Conservation (phyloP, 2,329 filamentous ascomycete species). For the Scytalidium sp. region DNA sequence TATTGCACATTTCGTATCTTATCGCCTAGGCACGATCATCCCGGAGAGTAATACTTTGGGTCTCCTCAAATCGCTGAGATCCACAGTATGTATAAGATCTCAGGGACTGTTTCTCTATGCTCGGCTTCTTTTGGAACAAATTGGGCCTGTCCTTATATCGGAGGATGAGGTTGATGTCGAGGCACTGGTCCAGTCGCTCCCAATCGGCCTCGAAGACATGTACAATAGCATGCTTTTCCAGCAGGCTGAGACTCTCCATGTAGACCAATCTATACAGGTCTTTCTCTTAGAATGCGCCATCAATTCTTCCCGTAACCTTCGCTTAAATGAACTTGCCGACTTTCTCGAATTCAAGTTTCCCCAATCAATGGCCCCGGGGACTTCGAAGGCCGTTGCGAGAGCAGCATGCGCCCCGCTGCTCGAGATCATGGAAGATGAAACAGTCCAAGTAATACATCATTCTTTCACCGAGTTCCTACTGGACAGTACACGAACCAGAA, state of each 20-base stretch:
- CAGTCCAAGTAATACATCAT: slow-evolving; percentile 42
- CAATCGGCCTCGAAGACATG: neutral
- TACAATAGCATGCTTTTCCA: slow-evolving; percentile 4
- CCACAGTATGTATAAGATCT: slow-evolving; percentile 1
- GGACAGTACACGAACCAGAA: slow-evolving; percentile 12
- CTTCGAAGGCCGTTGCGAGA: slow-evolving; percentile 18
- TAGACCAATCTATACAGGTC: slow-evolving; percentile 13
- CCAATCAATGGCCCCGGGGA: slow-evolving; percentile 3
- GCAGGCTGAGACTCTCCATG: slow-evolving; percentile 5
- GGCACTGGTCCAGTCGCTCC: neutral
- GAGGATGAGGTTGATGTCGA: neutral
- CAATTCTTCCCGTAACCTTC: slow-evolving; percentile 18
- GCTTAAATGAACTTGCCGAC: slow-evolving; percentile 12
- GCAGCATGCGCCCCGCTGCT: slow-evolving; percentile 23
- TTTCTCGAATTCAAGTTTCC: slow-evolving; percentile 3
- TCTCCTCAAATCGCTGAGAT: slow-evolving; percentile 1
- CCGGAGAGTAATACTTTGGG: slow-evolving; percentile 7
- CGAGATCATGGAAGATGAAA: slow-evolving; percentile 36
- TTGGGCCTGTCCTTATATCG: slow-evolving; percentile 3
- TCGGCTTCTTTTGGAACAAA: slow-evolving; percentile 17
- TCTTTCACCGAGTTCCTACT: slow-evolving; percentile 45
- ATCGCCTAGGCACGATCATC: slow-evolving; percentile 7
- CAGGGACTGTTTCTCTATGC: slow-evolving; percentile 20
- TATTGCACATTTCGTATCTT: slow-evolving; percentile 10
- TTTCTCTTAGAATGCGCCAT: slow-evolving; percentile 18